A percentile compares a stretch with the other conserved stretches of the same genome.
phyloP scores from a whole-genome alignment of 176 grass and related monocot species.

The Rhynchospora pubera region DNA sequence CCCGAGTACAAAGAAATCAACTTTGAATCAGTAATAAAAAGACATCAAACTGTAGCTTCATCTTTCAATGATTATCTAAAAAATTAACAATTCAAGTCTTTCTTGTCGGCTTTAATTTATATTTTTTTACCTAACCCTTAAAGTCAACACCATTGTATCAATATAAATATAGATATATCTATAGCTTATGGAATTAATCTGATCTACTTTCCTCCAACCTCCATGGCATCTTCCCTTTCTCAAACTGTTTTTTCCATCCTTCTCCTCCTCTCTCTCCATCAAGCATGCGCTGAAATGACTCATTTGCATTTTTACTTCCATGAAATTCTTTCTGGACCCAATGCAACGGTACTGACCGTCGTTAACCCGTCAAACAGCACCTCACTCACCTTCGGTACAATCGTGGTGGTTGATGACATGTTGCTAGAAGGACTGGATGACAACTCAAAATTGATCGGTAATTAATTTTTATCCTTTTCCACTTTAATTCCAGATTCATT shows the following conservation, averaged over 20 bases:
- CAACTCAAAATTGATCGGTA: not conserved
- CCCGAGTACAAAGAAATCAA: too few relatives aligned
- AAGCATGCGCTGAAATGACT: not conserved
- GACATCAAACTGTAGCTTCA: too few relatives aligned
- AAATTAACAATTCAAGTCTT: too few relatives aligned
- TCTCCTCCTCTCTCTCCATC: not conserved
- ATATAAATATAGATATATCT: too few relatives aligned
- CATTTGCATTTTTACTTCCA: not conserved
- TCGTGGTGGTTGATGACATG: not conserved
- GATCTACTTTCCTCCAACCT: too few relatives aligned
- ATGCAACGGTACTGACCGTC: not conserved
- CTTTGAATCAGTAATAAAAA: too few relatives aligned
- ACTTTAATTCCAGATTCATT: too few relatives aligned
- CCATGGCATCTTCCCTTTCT: not conserved
- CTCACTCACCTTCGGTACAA: not conserved
- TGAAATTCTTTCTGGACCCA: not conserved
- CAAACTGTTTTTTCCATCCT: not conserved
- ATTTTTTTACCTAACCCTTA: too few relatives aligned
- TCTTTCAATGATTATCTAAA: too few relatives aligned
- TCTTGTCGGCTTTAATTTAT: too few relatives aligned
- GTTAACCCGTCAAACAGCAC: not conserved
- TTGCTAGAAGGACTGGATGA: not conserved
- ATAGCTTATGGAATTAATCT: too few relatives aligned
- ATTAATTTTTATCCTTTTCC: not conserved
- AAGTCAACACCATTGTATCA: too few relatives aligned